phyloP scores from a whole-genome alignment of 495 filamentous ascomycete species.

The Xylaria intraflava region DNA sequence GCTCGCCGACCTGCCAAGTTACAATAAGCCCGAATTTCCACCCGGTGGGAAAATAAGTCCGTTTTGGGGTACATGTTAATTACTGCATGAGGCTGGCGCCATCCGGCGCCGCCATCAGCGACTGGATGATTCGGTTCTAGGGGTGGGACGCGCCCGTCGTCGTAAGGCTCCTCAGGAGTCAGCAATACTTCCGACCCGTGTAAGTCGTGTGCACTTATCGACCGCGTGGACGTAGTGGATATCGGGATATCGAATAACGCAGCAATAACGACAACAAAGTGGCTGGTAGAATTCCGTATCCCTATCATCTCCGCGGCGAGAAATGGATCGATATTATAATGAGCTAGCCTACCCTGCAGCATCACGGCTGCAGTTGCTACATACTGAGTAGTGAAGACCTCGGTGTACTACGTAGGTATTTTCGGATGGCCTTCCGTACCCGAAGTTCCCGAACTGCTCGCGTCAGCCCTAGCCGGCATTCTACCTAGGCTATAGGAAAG shows the following conservation, averaged over 20 bases:
- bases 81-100: conserved; percentile 17
- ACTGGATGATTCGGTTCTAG: conserved; percentile 20
- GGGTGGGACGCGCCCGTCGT: conserved; percentile 20
- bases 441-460: too few relatives aligned
- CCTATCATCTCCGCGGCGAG: neutral
- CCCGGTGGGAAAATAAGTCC: neutral
- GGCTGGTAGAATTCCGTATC: neutral
- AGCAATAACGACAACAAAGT: neutral
- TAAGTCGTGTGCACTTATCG: conserved; percentile 6
- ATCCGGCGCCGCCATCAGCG: conserved; percentile 10
- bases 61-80: conserved; percentile 12
- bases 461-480: too few relatives aligned
- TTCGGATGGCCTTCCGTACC: too few relatives aligned
- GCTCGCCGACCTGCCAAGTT: neutral
- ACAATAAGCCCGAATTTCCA: too few relatives aligned
- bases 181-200: neutral
- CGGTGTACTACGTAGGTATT: too few relatives aligned
- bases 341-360: neutral
- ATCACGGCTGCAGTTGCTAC: neutral
- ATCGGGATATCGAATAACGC: neutral
- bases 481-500: too few relatives aligned
- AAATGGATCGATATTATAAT: neutral
- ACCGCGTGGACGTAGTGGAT: conserved; percentile 15
- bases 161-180: conserved; percentile 11
- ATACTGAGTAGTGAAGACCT: too few relatives aligned